Conservation (phyloP, 1,284 basidiomycete genomes). For the Rhodotorula glutinis region DNA sequence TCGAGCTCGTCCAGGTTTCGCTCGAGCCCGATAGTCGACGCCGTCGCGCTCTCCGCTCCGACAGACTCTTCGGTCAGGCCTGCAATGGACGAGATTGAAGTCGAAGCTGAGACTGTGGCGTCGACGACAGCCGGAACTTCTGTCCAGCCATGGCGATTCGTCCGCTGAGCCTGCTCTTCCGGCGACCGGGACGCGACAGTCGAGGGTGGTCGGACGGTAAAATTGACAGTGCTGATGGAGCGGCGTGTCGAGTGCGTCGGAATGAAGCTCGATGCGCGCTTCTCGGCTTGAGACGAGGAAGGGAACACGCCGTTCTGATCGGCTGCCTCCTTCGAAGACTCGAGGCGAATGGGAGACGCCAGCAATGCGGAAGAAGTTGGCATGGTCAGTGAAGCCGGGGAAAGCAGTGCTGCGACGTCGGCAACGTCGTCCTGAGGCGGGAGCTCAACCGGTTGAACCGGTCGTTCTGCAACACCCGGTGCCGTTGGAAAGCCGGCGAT, state of each 20-base stretch:
- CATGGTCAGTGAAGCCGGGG: conserved; percentile 3
- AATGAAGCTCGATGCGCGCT: conserved; percentile 16
- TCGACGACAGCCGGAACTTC: conserved; percentile 26
- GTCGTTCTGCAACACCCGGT: conserved; percentile 25
- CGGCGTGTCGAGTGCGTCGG: conserved; percentile 15
- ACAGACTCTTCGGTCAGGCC: conserved; percentile 6
- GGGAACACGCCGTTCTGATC: conserved; percentile 4
- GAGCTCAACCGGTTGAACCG: neutral
- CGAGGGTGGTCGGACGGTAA: conserved; percentile 29
- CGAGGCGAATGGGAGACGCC: conserved; percentile 42
- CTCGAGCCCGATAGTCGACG: conserved; percentile 36
- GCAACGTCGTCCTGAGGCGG: conserved; percentile 36
- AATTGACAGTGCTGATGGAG: conserved; percentile 29
- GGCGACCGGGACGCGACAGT: conserved; percentile 30
- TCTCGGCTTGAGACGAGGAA: neutral
- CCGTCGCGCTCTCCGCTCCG: neutral
- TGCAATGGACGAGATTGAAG: conserved; percentile 25
- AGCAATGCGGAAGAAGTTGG: conserved; percentile 19
- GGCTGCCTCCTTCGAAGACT: neutral
- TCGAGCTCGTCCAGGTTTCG: conserved; percentile 43
- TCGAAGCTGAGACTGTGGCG: conserved; percentile 22
- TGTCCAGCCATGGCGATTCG: conserved; percentile 29
- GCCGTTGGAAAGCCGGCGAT: neutral
- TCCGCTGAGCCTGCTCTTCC: conserved; percentile 20
- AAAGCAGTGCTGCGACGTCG: conserved; percentile 36